Conservation (phyloP, 1,139 yeast species). For the Protomyces inouyei region DNA sequence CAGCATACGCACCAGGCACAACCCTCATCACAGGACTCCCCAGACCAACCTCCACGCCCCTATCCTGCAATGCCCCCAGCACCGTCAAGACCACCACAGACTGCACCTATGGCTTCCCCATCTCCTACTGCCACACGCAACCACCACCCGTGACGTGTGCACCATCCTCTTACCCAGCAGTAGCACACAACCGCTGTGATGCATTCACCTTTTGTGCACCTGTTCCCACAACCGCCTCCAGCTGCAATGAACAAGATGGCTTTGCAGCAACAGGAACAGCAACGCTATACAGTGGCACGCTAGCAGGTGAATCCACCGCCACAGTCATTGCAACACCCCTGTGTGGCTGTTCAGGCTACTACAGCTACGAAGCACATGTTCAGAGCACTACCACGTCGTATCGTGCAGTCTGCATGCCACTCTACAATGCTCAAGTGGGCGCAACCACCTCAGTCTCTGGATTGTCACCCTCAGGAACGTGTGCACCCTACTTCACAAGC, state of each 20-base stretch:
- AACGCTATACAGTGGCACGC: conserved; percentile 6
- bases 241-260: not conserved
- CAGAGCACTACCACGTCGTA: not conserved
- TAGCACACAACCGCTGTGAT: conserved; percentile 1
- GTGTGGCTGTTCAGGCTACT: conserved; percentile 10
- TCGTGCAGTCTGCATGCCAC: not conserved
- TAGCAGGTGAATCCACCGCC: not conserved
- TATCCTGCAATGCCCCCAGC: not conserved
- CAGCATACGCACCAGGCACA: not conserved
- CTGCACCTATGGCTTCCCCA: conserved; percentile 11
- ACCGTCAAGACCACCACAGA: conserved; percentile 15
- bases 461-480: not conserved
- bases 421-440: not conserved
- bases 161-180: conserved; percentile 1
- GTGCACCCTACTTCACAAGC: not conserved
- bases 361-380: not conserved
- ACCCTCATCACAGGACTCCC: not conserved
- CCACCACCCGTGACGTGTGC: conserved; percentile 11
- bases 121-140: conserved; percentile 6
- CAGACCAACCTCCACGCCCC: not conserved
- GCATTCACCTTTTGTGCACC: conserved; percentile 4
- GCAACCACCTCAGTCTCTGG: not conserved
- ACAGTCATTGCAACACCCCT: conserved; percentile 2
- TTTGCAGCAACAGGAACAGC: conserved; percentile 1
- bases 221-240: conserved; percentile 5